These are phyloP conservation scores for Metarhizium anisopliae DNA, from an alignment of 2,329 filamentous ascomycete genomes.

Conservation along the genomic window DNA sequence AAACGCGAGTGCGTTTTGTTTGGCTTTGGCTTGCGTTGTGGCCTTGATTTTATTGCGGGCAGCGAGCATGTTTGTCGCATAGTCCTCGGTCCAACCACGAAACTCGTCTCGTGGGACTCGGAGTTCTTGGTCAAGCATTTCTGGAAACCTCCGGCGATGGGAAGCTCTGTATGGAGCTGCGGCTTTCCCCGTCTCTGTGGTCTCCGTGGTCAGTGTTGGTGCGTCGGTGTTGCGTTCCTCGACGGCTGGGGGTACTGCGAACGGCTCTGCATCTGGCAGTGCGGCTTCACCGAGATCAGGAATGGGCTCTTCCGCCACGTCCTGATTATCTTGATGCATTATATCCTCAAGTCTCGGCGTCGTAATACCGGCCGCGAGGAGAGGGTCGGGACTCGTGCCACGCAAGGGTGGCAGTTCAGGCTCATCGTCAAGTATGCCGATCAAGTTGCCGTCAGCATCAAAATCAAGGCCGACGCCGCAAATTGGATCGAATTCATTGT, in stretches of 20 bases:
- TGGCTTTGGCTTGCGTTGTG: slow-evolving; percentile 27
- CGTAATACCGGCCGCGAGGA: background rate
- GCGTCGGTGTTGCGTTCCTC: slow-evolving; percentile 8
- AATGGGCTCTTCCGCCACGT: slow-evolving; percentile 10
- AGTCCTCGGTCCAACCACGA: slow-evolving; percentile 32
- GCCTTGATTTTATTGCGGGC: slow-evolving; percentile 15
- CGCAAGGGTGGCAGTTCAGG: slow-evolving; percentile 33
- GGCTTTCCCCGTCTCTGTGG: slow-evolving; percentile 12
- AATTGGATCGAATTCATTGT: slow-evolving; percentile 29
- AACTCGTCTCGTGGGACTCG: slow-evolving; percentile 27
- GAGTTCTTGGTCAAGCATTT: slow-evolving; percentile 23
- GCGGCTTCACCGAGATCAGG: slow-evolving; percentile 28
- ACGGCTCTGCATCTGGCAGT: slow-evolving; percentile 28
- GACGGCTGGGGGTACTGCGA: slow-evolving; percentile 17
- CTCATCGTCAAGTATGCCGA: slow-evolving; percentile 31
- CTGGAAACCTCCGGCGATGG: slow-evolving; percentile 17
- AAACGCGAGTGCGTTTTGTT: slow-evolving; percentile 22
- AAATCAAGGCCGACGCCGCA: slow-evolving; percentile 39
- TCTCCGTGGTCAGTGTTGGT: slow-evolving; percentile 12
- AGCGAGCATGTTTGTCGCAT: slow-evolving; percentile 46
- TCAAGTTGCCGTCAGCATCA: slow-evolving; percentile 41
- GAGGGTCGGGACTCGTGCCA: slow-evolving; percentile 2
- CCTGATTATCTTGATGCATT: background rate
- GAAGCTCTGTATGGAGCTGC: slow-evolving; percentile 13
- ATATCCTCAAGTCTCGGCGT: background rate